Percentiles rank a stretch among this genome's conserved stretches.
phyloP scores from a whole-genome alignment of 1,139 yeast species.

The Spencermartinsiella ligniputridi region DNA sequence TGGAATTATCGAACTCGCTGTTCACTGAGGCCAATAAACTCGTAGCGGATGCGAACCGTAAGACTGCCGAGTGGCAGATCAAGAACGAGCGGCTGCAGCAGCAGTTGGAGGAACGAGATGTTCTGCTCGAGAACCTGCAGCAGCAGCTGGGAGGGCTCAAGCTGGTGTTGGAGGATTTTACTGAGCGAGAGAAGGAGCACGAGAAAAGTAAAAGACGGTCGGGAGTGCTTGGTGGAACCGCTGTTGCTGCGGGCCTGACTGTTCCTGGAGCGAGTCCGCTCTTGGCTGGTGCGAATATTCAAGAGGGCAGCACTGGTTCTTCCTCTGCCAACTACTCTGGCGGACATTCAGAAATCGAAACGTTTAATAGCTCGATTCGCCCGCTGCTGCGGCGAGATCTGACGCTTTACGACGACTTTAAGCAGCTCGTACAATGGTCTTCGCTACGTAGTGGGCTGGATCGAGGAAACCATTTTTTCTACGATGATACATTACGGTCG shows the following conservation, averaged over 20 bases:
- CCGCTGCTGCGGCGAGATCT: conserved; percentile 22
- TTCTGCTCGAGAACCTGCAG: conserved; percentile 59
- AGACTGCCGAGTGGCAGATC: conserved; percentile 34
- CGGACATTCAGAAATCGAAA: not conserved
- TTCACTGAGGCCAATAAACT: conserved; percentile 69
- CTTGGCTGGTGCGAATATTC: not conserved
- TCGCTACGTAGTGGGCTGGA: not conserved
- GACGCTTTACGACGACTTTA: conserved; percentile 9
- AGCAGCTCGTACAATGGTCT: conserved; percentile 1
- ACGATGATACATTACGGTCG: not conserved
- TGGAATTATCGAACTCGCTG: conserved; percentile 61
- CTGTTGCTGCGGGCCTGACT: not conserved
- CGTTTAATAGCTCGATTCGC: conserved; percentile 13
- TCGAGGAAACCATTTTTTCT: not conserved
- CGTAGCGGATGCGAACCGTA: conserved; percentile 60
- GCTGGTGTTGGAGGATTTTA: conserved; percentile 46
- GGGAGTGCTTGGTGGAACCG: not conserved
- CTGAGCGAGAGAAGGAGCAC: conserved; percentile 31
- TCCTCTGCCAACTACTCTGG: not conserved
- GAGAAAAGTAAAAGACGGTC: conserved; percentile 2
- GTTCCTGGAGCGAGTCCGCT: not conserved
- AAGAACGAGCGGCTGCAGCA: conserved; percentile 54
- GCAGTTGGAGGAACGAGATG: conserved; percentile 69
- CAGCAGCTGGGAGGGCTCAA: conserved; percentile 70
- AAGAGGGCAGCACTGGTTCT: not conserved